Base-by-base conservation (phyloP, 306 rosid genomes). In the Medicago ruthenica region DNA sequence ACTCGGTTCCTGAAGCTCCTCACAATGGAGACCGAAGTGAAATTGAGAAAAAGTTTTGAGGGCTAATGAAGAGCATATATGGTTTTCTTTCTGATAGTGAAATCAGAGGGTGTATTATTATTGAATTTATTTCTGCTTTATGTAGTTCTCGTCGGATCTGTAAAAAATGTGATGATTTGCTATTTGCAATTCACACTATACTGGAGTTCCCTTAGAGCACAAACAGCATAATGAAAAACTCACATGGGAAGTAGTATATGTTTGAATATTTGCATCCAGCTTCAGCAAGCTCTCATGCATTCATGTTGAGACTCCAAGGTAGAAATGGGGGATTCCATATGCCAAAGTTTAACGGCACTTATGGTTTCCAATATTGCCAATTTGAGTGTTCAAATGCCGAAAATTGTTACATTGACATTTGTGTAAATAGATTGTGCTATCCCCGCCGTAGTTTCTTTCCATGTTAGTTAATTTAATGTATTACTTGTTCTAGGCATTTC, bases 41-140 rank as follows among this genome's bases (percentile, higher is more conserved):
- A 69, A 71, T 60, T 45, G 20, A 8, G 60, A 54, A 18, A 58
- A 50, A 9, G 47, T 69, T 70, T 15, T 61, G 18, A 45, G 27
- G 70, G 44, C 14, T 62, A 51, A 63, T 20, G 4, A 70, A 36
- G 55, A 48, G 40, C 61, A 78, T 15, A 48, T 48, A 39, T 47
- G 62, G 65, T 48, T 70, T 78, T 48, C 64, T 66, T 78, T 48
- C 64, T 66, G 75, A 59, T 15, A 40, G 69, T 70, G 69, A 70
- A 51, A 53, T 40, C 58, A 31, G 11, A 61, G 71, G 61, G 58
- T 60, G 47, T 31, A 9, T 17, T 41, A 50, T 63, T 40, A 62
- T 77, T 17, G 58, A 58, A 42, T 58, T 45, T 31, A 27, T 44
- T 60, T 47, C 15, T 54, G 61, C 31, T 36, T 47, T n/a, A 37